phyloP scores from a whole-genome alignment of 176 grass and related monocot species.

The Carex parvula region DNA sequence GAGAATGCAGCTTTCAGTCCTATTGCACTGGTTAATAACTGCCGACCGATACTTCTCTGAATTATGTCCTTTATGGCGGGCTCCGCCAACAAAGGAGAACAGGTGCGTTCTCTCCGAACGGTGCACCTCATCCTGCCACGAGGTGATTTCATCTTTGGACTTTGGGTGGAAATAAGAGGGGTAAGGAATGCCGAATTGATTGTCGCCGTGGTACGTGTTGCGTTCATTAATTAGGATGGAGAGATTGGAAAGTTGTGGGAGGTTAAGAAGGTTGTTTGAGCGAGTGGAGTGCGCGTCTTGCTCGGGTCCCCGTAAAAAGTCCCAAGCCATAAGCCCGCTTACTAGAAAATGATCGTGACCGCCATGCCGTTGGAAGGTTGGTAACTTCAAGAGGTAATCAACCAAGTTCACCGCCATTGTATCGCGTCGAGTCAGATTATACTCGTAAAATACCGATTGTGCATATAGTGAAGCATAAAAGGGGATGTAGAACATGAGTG shows the following conservation, averaged over 20 bases:
- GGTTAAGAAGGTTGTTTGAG: conserved; percentile 10
- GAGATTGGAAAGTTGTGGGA: conserved; percentile 34
- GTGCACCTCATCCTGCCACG: conserved; percentile 33
- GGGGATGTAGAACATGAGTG: conserved; percentile 27
- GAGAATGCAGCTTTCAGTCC: conserved; percentile 21
- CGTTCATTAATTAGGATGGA: conserved; percentile 35
- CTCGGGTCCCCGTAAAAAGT: background rate
- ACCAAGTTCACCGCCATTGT: conserved; percentile 25
- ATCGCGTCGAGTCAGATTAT: conserved; percentile 13
- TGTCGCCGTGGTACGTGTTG: background rate
- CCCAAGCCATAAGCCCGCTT: conserved; percentile 17
- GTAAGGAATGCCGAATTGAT: conserved; percentile 42
- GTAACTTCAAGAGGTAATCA: conserved; percentile 3
- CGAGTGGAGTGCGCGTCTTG: background rate
- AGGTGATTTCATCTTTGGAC: conserved; percentile 8
- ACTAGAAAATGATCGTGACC: conserved; percentile 41
- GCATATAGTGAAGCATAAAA: conserved; percentile 36
- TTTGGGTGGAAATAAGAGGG: conserved; percentile 45
- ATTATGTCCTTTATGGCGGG: background rate
- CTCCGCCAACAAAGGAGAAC: conserved; percentile 32
- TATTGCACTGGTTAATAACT: conserved; percentile 22
- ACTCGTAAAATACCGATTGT: background rate
- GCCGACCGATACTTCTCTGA: background rate
- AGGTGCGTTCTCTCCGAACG: conserved; percentile 18
- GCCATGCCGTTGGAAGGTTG: conserved; percentile 21